Evolutionary conservation across 805 yeast species (phyloP), one percentile per base, ranked within the genome.

Genomic region (Myxozyma udenii): DNA sequence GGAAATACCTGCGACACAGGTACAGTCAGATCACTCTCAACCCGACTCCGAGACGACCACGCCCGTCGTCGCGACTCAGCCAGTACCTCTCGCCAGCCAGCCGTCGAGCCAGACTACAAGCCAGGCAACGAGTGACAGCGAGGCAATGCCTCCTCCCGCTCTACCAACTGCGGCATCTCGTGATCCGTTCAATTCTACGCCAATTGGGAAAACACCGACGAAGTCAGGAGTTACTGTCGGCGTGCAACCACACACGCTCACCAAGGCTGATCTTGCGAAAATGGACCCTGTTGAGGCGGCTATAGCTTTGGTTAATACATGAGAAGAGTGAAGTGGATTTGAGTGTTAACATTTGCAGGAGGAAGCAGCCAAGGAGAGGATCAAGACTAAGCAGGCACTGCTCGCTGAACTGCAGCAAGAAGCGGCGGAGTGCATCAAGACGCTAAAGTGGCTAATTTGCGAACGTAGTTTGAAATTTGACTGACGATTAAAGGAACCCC

Each of bases 401-500:
- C 38, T 55, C 16, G 42, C 33, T 9, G 41, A 26, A 7, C 49
- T 58, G 28, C 55, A 58, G 37, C 14, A 23, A 9, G 49, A 58
- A 38, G 46, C 46, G 35, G 55, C 38, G 28, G 52, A 44, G n/a
- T 24, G n/a, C 23, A 32, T 48, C 18, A 28, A 19, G 33, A 48
- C 46, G 25, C 46, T 58, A 41, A 38, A 47, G 61, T 56, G 45
- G 14, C 25, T 24, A 4, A 14, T n/a, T 36, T 19, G 21, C 39
- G 19, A 16, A 7, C 19, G 41, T n/a, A 12, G 14, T 37, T 25
- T 14, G 22, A 25, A 4, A 24, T 11, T 9, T 36, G n/a, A 19
- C 26, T 23, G 26, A 40, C 18, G 11, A 39, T 18, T 14, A 22
- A 18, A 56, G 60, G 40, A 22, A 36, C 18, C 52, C 52, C 18